Evolutionary conservation across 345 rosid genomes (phyloP).

Genomic region (Pugionium cornutum): DNA sequence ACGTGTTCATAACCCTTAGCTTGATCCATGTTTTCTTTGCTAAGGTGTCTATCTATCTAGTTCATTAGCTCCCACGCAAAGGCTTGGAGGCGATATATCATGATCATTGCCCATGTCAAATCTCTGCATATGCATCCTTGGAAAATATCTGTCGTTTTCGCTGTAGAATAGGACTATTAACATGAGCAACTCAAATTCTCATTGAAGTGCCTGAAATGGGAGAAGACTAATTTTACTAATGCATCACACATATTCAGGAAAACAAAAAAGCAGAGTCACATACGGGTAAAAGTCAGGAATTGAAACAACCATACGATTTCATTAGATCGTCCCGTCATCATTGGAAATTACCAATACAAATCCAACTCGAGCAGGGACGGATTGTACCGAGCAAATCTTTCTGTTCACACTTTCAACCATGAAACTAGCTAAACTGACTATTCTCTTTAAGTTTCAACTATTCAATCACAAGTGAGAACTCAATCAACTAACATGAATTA

Average conservation of each 20-base stretch:
- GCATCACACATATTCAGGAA: slow-evolving; percentile 16
- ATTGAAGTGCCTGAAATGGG: slow-evolving; percentile 28
- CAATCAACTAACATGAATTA: slow-evolving; percentile 9
- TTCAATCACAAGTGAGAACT: background rate
- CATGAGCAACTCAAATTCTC: slow-evolving; percentile 33
- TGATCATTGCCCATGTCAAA: slow-evolving; percentile 26
- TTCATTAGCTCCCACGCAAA: slow-evolving; percentile 20
- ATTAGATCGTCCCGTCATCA: background rate
- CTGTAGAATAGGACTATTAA: slow-evolving; percentile 13
- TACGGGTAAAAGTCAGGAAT: background rate
- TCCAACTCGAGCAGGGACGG: background rate
- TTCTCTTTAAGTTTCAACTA: background rate
- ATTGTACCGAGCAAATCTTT: background rate
- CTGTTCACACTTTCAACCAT: background rate
- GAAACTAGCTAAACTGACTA: slow-evolving; percentile 22
- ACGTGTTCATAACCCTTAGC: slow-evolving; percentile 38
- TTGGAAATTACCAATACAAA: too few species aligned
- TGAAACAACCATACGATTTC: background rate
- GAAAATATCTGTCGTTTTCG: slow-evolving; percentile 7
- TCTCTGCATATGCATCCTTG: slow-evolving; percentile 28
- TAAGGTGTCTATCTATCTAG: slow-evolving; percentile 37
- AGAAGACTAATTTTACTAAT: slow-evolving; percentile 17
- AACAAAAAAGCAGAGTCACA: background rate
- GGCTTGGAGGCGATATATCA: slow-evolving; percentile 30
- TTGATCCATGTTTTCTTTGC: slow-evolving; percentile 38